Evolutionary conservation across 2,329 filamentous ascomycete species (phyloP).

Genomic region (Chrysoporthe deuterocubensis): DNA sequence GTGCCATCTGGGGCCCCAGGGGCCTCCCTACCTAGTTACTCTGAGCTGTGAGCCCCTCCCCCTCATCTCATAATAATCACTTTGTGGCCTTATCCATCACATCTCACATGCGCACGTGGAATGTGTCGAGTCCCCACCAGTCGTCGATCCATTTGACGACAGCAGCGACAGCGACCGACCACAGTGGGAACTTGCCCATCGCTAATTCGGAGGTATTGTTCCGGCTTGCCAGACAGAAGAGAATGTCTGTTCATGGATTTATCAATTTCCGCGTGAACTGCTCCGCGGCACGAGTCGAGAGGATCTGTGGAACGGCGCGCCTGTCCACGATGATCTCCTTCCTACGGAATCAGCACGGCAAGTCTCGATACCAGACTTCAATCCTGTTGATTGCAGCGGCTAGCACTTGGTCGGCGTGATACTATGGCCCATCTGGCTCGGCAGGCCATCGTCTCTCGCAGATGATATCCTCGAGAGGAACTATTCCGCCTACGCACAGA

Average conservation of each 20-base stretch:
- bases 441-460: not conserved
- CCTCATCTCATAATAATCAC: not conserved
- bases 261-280: no score
- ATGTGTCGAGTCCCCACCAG: not conserved
- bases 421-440: no score
- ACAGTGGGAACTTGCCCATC: not conserved
- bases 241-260: not conserved
- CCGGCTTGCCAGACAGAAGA: not conserved
- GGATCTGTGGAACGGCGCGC: no score
- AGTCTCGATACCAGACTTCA: no score
- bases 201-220: not conserved
- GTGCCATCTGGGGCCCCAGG: no score
- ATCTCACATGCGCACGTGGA: not conserved
- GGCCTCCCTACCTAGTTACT: no score
- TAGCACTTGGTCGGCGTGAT: no score
- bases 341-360: no score
- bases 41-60: not conserved
- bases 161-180: not conserved
- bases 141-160: not conserved
- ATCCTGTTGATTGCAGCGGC: no score
- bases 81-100: not conserved
- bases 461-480: not conserved
- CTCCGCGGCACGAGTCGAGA: no score
- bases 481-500: not conserved
- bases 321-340: no score